Percentiles rank a stretch among this genome's conserved stretches.
phyloP scores from a whole-genome alignment of 306 rosid genomes.

The Citrullus amarus region DNA sequence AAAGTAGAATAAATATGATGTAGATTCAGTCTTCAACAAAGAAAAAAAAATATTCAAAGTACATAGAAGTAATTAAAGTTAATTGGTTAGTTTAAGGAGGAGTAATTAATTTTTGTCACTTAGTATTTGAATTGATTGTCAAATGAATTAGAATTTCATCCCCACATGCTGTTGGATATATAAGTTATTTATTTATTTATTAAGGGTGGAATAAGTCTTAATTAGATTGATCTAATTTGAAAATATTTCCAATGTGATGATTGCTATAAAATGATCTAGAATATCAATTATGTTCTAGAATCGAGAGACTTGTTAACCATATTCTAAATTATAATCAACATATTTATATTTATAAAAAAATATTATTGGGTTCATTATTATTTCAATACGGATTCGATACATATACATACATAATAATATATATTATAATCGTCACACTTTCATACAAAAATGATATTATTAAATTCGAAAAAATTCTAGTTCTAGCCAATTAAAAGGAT shows the following conservation, averaged over 20 bases:
- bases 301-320: too few species aligned
- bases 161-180: not conserved
- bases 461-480: not conserved
- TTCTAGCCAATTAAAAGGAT: not conserved
- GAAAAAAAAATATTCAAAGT: not conserved
- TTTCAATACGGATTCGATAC: not conserved
- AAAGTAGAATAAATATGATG: too few species aligned
- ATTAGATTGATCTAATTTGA: not conserved
- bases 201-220: too few species aligned
- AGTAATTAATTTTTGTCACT: not conserved
- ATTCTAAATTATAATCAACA: not conserved
- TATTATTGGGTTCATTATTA: not conserved
- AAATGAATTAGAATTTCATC: not conserved
- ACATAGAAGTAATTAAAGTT: not conserved
- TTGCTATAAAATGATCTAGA: not conserved
- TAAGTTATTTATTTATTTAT: too few species aligned
- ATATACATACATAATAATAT: too few species aligned
- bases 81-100: not conserved
- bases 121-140: not conserved
- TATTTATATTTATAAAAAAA: too few species aligned
- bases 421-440: not conserved
- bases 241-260: not conserved
- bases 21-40: not conserved
- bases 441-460: too few species aligned
- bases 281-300: not conserved